Conservation (phyloP, 306 rosid species). For the Citrullus colocynthis region DNA sequence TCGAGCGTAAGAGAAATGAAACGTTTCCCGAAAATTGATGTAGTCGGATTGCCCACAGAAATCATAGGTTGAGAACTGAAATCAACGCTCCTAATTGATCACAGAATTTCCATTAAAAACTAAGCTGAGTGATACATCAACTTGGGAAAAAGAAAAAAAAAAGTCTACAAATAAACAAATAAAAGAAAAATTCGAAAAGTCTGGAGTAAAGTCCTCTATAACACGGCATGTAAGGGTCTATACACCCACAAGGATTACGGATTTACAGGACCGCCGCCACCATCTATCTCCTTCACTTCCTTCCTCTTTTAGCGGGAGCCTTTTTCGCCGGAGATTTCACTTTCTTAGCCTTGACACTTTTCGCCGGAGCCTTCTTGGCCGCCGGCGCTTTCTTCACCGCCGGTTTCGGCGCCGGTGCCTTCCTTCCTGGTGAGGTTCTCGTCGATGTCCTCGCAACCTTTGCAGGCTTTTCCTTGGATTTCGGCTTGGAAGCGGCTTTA, state of each 20-base stretch:
- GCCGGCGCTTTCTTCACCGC: slow-evolving; percentile 31
- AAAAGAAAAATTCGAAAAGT: slow-evolving; percentile 15
- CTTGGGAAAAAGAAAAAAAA: not conserved
- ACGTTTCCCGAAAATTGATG: not conserved
- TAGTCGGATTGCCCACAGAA: not conserved
- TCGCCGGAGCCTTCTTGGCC: slow-evolving; percentile 33
- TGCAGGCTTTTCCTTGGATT: slow-evolving; percentile 32
- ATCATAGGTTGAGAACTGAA: not conserved
- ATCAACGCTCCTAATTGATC: not conserved
- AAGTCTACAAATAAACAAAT: slow-evolving; percentile 6
- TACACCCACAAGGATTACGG: slow-evolving; percentile 24
- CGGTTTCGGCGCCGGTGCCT: slow-evolving; percentile 29
- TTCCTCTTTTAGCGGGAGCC: slow-evolving; percentile 33
- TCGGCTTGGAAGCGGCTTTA: slow-evolving; percentile 25
- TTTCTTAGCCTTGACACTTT: slow-evolving; percentile 27
- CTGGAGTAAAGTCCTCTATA: slow-evolving; percentile 3
- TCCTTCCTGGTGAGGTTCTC: slow-evolving; percentile 56
- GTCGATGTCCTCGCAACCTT: slow-evolving; percentile 58
- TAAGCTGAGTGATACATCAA: slow-evolving; percentile 2
- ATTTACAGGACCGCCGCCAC: slow-evolving; percentile 51
- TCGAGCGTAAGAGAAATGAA: not conserved
- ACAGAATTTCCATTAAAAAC: slow-evolving; percentile 1
- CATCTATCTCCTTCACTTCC: slow-evolving; percentile 20
- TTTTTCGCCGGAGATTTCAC: slow-evolving; percentile 49
- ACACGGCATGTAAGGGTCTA: not conserved